Conservation (phyloP, 345 rosid genomes). For the Melastoma malabathricum region DNA sequence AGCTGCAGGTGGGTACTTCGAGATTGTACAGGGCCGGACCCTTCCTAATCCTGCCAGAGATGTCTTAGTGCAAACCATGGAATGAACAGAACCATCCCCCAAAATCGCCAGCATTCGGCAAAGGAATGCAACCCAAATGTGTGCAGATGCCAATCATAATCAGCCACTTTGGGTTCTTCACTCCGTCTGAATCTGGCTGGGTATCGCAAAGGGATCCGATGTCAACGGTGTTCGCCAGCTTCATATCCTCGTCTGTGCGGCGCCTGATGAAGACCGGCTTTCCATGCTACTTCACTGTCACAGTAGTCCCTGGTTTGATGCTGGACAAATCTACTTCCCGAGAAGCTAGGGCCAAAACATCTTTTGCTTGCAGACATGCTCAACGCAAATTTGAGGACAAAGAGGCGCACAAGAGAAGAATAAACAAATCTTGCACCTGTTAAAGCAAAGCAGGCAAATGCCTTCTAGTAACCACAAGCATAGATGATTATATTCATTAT, state of each 20-base stretch:
- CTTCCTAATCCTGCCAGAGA: conserved; percentile 88
- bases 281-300: conserved; percentile 96
- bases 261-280: conserved; percentile 92
- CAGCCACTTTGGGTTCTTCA: conserved; percentile 83
- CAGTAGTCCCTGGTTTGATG: conserved; percentile 77
- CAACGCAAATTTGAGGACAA: conserved; percentile 64
- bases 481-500: conserved; percentile 73
- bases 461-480: conserved; percentile 90
- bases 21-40: conserved; percentile 92
- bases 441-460: conserved; percentile 84
- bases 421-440: conserved; percentile 87
- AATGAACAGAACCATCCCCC: conserved; percentile 99
- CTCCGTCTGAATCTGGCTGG: conserved; percentile 60
- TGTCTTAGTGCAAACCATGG: conserved; percentile 89
- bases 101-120: conserved; percentile 93
- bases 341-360: conserved; percentile 89
- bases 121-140: conserved; percentile 90
- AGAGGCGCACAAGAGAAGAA: conserved; percentile 71
- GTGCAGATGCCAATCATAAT: conserved; percentile 90
- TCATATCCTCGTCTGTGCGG: conserved; percentile 81
- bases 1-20: conserved; percentile 84
- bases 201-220: conserved; percentile 75
- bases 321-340: conserved; percentile 85
- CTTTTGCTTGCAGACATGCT: conserved; percentile 98
- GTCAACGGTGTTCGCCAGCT: conserved; percentile 77